Conservation (phyloP, 139 green algal genomes). For the Chloropicon primus region DNA sequence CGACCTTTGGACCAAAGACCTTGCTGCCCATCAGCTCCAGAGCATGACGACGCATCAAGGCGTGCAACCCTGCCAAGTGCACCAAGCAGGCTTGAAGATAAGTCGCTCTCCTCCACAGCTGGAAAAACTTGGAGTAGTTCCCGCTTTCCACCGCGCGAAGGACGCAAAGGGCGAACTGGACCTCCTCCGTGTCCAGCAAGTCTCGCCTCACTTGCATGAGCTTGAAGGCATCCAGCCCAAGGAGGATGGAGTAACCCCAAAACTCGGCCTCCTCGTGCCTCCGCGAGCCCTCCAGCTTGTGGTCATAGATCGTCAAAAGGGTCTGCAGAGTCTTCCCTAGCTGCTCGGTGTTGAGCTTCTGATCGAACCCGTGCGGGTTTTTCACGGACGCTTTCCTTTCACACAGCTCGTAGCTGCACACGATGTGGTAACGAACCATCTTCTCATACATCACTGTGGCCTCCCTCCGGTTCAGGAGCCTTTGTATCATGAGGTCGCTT, state of each 20-base stretch:
- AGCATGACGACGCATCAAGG: background rate
- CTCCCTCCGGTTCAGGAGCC: background rate
- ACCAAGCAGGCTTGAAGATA: background rate
- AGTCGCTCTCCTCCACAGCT: no score
- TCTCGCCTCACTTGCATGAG: background rate
- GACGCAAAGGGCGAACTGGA: background rate
- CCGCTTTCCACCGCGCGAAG: background rate
- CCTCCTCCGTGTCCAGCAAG: background rate
- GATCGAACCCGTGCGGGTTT: background rate
- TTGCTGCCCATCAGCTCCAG: background rate
- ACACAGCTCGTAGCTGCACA: background rate
- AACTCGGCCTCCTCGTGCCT: background rate
- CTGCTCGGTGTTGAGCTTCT: background rate
- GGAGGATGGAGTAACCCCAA: background rate
- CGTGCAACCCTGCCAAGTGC: background rate
- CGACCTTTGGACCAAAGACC: background rate
- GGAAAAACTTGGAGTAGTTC: background rate
- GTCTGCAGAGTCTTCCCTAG: background rate
- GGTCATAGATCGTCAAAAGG: background rate
- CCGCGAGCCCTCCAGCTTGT: background rate
- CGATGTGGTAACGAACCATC: background rate
- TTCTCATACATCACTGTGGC: background rate
- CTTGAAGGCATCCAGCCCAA: background rate
- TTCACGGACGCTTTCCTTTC: background rate
- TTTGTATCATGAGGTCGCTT: background rate